Evolutionary conservation across 78 protist genomes (phyloP), one percentile per base, ranked within the genome.

Genomic region (Chrysochromulina tobinii): DNA sequence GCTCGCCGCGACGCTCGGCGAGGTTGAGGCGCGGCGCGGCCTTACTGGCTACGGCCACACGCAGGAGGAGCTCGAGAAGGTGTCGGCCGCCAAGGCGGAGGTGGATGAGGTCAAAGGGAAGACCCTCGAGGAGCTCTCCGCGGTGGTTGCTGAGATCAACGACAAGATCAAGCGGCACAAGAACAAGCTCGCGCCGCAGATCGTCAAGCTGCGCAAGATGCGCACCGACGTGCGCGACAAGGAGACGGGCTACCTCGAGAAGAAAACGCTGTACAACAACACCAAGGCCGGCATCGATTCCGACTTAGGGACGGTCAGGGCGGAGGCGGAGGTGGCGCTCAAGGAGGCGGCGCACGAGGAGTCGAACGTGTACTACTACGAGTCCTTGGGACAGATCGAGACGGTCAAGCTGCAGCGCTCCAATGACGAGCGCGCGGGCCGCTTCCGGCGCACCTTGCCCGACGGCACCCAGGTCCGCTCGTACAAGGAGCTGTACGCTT

Each of bases 211-310:
- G 73, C 89, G 89, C 72, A 23, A 55, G 23, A n/a, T 84, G 89
- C 68, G 89, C 54, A 5, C 89, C 2, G 4, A 38, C n/a, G n/a
- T 11, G 91, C 61, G 61, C 54, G 61, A 57, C 68, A 20, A 81
- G 21, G 92, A 90, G 81, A 0, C 66, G 68, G 92, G 81, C 67
- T 81, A 90, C 81, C n/a, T 58, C 69, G 92, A 90, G 23, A 90
- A 90, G 92, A 89, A 89, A 64, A 3, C 8, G 55, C 12, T 11
- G 23, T 57, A 58, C 54, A 55, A 58, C 55, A 58, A 54, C 53
- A 58, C 23, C 55, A n/a, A 54, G 68, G 88, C 50, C 18, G 61
- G 64, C 17, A 27, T 53, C 51, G 79, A 69, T 23, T 50, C 55
- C 14, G 68, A 83, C 27, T 21, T 54, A 51, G 1, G 69, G 14